These are phyloP conservation scores for Infundibulicybe gibba DNA, from an alignment of 768 basidiomycete genomes.

Conservation along the genomic window DNA sequence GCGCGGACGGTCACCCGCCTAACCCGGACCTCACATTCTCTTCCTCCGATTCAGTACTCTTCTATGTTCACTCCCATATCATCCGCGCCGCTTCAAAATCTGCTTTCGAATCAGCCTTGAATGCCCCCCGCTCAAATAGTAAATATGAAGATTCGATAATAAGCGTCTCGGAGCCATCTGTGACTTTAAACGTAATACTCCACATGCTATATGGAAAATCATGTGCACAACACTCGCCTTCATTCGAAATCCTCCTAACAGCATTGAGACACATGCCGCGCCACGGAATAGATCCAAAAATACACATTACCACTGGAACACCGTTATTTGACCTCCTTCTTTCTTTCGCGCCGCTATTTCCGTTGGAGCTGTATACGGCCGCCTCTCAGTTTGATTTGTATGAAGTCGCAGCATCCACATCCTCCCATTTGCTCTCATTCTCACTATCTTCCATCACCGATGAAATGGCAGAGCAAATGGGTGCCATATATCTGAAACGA, in stretches of 20 bases:
- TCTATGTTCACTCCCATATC: slow-evolving; percentile 48
- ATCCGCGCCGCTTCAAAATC: slow-evolving; percentile 43
- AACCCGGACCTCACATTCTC: slow-evolving; percentile 32
- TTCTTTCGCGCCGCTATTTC: slow-evolving; percentile 22
- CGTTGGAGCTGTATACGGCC: slow-evolving; percentile 35
- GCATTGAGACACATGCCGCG: slow-evolving; percentile 32
- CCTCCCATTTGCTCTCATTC: slow-evolving; percentile 58
- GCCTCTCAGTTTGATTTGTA: slow-evolving; percentile 30
- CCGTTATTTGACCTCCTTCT: slow-evolving; percentile 25
- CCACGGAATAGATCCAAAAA: slow-evolving; percentile 14
- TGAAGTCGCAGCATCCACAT: slow-evolving; percentile 30
- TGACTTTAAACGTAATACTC: slow-evolving; percentile 47
- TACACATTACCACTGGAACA: slow-evolving; percentile 15
- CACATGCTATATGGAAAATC: slow-evolving; percentile 48
- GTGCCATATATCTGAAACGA: slow-evolving; percentile 73
- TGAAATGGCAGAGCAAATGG: slow-evolving; percentile 64
- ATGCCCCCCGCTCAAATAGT: background rate
- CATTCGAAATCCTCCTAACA: slow-evolving; percentile 37
- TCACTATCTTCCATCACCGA: slow-evolving; percentile 67
- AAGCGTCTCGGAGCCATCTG: slow-evolving; percentile 37
- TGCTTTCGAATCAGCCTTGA: slow-evolving; percentile 38
- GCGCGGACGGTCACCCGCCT: slow-evolving; percentile 1
- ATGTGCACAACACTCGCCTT: slow-evolving; percentile 46
- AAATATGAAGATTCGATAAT: slow-evolving; percentile 25
- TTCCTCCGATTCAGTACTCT: slow-evolving; percentile 59